Evolutionary conservation across 768 basidiomycete species (phyloP).

Genomic region (Podaxis sp.): DNA sequence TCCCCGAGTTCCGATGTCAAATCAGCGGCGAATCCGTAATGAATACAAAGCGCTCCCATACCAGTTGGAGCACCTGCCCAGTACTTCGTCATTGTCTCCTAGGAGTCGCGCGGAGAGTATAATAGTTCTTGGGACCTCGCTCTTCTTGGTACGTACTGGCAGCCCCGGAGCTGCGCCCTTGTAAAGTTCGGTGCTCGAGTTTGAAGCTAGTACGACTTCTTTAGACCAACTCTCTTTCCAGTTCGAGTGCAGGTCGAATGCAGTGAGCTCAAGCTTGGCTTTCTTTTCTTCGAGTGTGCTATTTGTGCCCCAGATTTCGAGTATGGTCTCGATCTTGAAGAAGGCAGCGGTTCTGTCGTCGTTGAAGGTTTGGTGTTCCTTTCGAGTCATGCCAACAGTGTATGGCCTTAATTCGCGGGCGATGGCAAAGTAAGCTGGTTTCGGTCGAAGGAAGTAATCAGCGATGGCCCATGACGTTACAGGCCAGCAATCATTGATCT

Average conservation of each 20-base stretch:
- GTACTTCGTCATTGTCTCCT: constrained; percentile 51
- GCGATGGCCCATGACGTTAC: constrained; percentile 92
- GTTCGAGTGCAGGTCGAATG: constrained; percentile 63
- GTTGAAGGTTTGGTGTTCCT: constrained; percentile 58
- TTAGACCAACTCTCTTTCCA: constrained; percentile 55
- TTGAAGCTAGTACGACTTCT: constrained; percentile 59
- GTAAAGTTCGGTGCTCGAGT: constrained; percentile 84
- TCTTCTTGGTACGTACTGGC: constrained; percentile 60
- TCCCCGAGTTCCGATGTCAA: background rate
- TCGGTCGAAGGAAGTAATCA: constrained; percentile 92
- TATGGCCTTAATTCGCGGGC: constrained; percentile 78
- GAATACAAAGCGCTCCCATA: constrained; percentile 27
- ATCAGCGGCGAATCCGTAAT: constrained; percentile 10
- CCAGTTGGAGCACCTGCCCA: constrained; percentile 80
- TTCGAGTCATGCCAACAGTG: constrained; percentile 86
- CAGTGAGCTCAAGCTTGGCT: constrained; percentile 62
- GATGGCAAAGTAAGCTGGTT: constrained; percentile 87
- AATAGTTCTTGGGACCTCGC: constrained; percentile 65
- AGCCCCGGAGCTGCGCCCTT: constrained; percentile 73
- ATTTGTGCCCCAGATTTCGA: constrained; percentile 91
- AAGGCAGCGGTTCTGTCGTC: constrained; percentile 65
- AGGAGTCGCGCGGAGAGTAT: constrained; percentile 72
- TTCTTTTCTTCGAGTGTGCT: constrained; percentile 59
- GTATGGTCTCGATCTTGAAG: constrained; percentile 62
- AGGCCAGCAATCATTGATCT: constrained; percentile 95